phyloP scores from a whole-genome alignment of 202 grass and related monocot genomes.

The Setaria viridis region DNA sequence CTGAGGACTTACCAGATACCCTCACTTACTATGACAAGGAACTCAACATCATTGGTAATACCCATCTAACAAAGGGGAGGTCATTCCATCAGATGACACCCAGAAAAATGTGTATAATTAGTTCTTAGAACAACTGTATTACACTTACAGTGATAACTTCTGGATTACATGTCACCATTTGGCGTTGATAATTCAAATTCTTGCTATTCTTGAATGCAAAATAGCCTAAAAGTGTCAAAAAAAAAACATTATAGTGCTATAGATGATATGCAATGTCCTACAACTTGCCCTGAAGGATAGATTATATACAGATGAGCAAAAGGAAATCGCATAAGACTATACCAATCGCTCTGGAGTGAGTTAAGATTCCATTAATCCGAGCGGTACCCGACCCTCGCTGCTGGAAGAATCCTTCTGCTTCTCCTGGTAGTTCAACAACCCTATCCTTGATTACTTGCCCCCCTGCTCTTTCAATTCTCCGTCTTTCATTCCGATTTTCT shows the following conservation, averaged over 20 bases:
- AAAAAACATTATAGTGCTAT: background rate
- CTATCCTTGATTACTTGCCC: background rate
- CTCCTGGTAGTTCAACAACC: background rate
- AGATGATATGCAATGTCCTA: background rate
- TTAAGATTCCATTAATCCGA: constrained; percentile 23
- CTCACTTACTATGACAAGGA: constrained; percentile 57
- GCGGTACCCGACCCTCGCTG: too few species aligned
- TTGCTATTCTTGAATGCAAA: constrained; percentile 30
- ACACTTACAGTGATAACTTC: constrained; percentile 13
- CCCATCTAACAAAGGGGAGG: constrained; percentile 36
- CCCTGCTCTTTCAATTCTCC: constrained; percentile 44
- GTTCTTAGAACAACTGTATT: background rate
- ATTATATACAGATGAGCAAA: constrained; percentile 26
- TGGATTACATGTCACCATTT: constrained; percentile 40
- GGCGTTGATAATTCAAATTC: background rate
- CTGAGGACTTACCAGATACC: constrained; percentile 55
- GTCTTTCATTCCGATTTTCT: background rate
- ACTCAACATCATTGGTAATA: constrained; percentile 48
- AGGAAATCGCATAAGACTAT: constrained; percentile 29
- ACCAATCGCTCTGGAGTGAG: constrained; percentile 45
- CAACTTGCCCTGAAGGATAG: background rate
- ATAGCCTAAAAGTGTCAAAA: constrained; percentile 30
- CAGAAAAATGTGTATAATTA: background rate
- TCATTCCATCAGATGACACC: constrained; percentile 1
- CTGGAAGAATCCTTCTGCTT: background rate